Evolutionary conservation across 2,329 filamentous ascomycete species (phyloP).

Genomic region (Botryotinia convoluta): DNA sequence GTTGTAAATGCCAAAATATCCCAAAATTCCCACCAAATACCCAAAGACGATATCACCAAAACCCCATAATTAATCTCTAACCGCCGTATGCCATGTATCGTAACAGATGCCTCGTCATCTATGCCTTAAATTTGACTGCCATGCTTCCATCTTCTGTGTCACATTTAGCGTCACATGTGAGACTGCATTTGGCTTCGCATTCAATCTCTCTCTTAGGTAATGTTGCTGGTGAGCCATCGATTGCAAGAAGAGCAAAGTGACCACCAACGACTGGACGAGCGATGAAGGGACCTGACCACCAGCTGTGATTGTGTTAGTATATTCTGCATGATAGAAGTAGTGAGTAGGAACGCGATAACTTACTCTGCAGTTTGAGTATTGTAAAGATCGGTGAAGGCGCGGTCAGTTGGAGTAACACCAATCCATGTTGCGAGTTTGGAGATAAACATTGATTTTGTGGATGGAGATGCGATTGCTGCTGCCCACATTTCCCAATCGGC

Average conservation of each 20-base stretch:
- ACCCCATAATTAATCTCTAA: neutral
- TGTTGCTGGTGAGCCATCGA: neutral
- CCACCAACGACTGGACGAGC: slow-evolving; percentile 78
- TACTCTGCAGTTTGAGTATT: slow-evolving; percentile 68
- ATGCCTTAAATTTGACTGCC: neutral
- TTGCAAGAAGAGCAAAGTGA: slow-evolving; percentile 73
- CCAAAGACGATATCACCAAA: neutral
- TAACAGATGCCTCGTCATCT: neutral
- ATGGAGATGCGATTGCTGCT: slow-evolving; percentile 66
- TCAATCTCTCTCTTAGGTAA: neutral
- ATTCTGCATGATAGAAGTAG: neutral
- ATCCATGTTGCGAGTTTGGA: slow-evolving; percentile 71
- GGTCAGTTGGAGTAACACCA: slow-evolving; percentile 67
- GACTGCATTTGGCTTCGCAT: slow-evolving; percentile 5
- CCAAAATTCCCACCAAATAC: neutral
- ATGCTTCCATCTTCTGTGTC: neutral
- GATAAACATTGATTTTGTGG: slow-evolving; percentile 65
- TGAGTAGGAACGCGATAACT: slow-evolving; percentile 25
- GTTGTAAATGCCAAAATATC: neutral
- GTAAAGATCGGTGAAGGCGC: slow-evolving; percentile 75
- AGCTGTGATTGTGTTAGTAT: slow-evolving; percentile 20
- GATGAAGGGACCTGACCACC: slow-evolving; percentile 52
- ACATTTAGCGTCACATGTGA: neutral
- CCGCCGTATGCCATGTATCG: neutral
- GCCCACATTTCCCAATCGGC: slow-evolving; percentile 81